These are phyloP conservation scores for Verbascum thapsus DNA, from an alignment of 257 asterid genomes.

Conservation along the genomic window DNA sequence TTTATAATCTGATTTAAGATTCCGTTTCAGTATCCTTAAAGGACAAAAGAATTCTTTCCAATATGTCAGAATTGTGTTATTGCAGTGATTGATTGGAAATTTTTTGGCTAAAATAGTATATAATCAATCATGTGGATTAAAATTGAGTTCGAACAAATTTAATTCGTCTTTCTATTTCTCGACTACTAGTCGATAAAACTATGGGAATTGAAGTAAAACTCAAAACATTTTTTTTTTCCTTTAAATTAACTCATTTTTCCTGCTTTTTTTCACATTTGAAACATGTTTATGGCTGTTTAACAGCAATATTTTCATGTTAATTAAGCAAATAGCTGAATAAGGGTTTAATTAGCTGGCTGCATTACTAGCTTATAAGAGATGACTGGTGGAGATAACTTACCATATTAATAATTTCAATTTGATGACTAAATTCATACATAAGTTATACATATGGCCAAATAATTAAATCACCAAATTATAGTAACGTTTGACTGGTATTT, in stretches of 20 bases:
- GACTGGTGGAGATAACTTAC: constrained; percentile 25
- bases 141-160: too few relatives aligned
- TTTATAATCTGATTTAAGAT: constrained; percentile 47
- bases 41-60: constrained; percentile 44
- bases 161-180: too few relatives aligned
- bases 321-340: neutral
- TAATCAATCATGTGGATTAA: too few relatives aligned
- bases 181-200: too few relatives aligned
- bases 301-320: constrained; percentile 17
- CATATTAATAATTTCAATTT: constrained; percentile 14
- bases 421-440: neutral
- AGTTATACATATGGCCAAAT: neutral
- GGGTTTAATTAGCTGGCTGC: constrained; percentile 39
- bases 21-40: constrained; percentile 54
- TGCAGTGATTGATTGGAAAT: too few relatives aligned
- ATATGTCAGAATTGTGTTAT: too few relatives aligned
- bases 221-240: too few relatives aligned
- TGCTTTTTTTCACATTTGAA: constrained; percentile 20
- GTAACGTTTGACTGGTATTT: constrained; percentile 40
- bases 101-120: too few relatives aligned
- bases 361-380: neutral
- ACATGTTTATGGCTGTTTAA: constrained; percentile 26
- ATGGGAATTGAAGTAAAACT: too few relatives aligned
- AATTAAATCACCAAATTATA: constrained; percentile 13
- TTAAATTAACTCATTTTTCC: neutral